phyloP scores from a whole-genome alignment of 2,329 filamentous ascomycete species.

The Knufia fluminis region DNA sequence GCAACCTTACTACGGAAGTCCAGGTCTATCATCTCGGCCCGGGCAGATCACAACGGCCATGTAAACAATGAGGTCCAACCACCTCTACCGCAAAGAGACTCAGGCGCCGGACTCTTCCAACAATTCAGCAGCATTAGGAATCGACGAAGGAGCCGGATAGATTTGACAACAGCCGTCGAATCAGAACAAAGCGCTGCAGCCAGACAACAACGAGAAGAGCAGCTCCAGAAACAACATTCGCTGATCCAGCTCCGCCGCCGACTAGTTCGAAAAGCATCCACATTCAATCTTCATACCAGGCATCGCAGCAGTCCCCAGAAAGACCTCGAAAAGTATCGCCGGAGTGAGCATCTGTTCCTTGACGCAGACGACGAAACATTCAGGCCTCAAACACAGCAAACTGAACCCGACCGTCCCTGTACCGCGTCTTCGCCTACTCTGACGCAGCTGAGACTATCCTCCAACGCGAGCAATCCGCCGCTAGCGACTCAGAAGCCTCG shows the following conservation, averaged over 20 bases:
- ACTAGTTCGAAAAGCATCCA: conserved; percentile 20
- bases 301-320: conserved; percentile 7
- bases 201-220: conserved; percentile 2
- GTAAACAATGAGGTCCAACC: neutral
- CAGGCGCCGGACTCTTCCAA: conserved; percentile 1
- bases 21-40: conserved; percentile 15
- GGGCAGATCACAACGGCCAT: neutral
- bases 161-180: conserved; percentile 9
- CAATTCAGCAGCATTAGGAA: conserved; percentile 4
- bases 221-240: conserved; percentile 10
- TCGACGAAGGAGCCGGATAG: conserved; percentile 6
- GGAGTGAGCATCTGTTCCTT: conserved; percentile 1
- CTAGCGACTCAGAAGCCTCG: neutral
- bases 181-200: neutral
- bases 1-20: conserved; percentile 17
- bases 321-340: neutral
- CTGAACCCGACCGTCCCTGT: neutral
- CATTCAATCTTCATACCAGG: conserved; percentile 17
- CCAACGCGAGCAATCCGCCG: neutral
- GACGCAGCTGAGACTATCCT: neutral
- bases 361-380: conserved; percentile 5
- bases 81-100: conserved; percentile 6
- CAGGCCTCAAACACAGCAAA: neutral
- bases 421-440: neutral
- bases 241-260: conserved; percentile 16